Conservation (phyloP, 352 stramenopile genomes). For the Pythium grandisporangium region DNA sequence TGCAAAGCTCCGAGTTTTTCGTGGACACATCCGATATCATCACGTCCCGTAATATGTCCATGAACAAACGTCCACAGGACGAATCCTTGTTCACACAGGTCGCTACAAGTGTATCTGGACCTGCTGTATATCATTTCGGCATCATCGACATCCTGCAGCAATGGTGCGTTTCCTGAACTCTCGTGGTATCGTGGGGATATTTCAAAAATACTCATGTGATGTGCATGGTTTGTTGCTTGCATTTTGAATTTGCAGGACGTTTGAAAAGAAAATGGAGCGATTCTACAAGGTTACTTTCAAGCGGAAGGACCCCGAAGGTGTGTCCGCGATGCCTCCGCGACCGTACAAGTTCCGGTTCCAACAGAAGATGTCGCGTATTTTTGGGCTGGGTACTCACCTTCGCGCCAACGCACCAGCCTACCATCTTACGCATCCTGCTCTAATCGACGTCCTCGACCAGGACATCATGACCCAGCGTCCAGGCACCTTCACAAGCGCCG, state of each 20-base stretch:
- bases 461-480: constrained; percentile 57
- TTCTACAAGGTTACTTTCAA: constrained; percentile 88
- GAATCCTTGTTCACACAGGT: constrained; percentile 74
- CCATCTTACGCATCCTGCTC: constrained; percentile 60
- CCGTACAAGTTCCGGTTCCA: constrained; percentile 89
- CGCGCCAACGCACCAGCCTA: constrained; percentile 58
- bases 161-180: constrained; percentile 38
- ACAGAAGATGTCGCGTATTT: constrained; percentile 87
- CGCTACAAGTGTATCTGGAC: constrained; percentile 77
- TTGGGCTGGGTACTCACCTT: constrained; percentile 57
- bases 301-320: constrained; percentile 78
- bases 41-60: constrained; percentile 14
- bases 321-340: constrained; percentile 83
- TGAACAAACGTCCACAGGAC: constrained; percentile 22
- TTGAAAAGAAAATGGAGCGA: constrained; percentile 87
- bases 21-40: constrained; percentile 71
- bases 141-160: constrained; percentile 91
- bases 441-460: constrained; percentile 78
- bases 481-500: constrained; percentile 31
- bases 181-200: neutral
- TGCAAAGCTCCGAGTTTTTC: constrained; percentile 86
- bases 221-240: neutral
- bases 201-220: too few relatives aligned
- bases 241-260: constrained; percentile 36
- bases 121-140: constrained; percentile 86